Conservation (phyloP, 805 yeast species). For the Candida namnaoensis region DNA sequence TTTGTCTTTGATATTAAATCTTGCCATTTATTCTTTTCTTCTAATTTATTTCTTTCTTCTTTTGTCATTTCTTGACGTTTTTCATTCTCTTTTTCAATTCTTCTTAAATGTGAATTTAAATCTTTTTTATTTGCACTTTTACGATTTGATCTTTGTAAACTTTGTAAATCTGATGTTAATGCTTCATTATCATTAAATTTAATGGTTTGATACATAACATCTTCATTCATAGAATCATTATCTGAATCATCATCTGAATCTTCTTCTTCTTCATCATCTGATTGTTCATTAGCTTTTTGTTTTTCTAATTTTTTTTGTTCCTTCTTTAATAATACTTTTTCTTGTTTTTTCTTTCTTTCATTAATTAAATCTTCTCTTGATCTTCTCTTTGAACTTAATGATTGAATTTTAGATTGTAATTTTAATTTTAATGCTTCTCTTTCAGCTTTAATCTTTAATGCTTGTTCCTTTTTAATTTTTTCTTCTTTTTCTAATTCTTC, state of each 20-base stretch:
- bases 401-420: constrained; percentile 63
- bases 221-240: constrained; percentile 20
- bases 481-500: constrained; percentile 32
- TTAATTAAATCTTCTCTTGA: constrained; percentile 65
- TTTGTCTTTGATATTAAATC: constrained; percentile 78
- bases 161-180: constrained; percentile 63
- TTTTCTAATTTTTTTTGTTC: constrained; percentile 29
- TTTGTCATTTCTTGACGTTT: constrained; percentile 55
- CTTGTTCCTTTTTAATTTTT: constrained; percentile 38
- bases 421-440: constrained; percentile 49
- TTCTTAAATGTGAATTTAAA: constrained; percentile 69
- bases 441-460: constrained; percentile 35
- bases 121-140: constrained; percentile 88
- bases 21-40: constrained; percentile 79
- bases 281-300: constrained; percentile 28
- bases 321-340: constrained; percentile 21
- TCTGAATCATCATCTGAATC: constrained; percentile 27
- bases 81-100: constrained; percentile 65
- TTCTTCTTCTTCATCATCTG: constrained; percentile 27
- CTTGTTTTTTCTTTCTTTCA: constrained; percentile 43
- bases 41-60: constrained; percentile 43
- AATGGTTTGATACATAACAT: constrained; percentile 72
- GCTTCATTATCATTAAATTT: constrained; percentile 75
- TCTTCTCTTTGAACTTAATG: constrained; percentile 70
- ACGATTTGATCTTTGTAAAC: constrained; percentile 42